Base-by-base conservation (phyloP, 1,284 basidiomycete genomes). In the Agaricales sp. region DNA sequence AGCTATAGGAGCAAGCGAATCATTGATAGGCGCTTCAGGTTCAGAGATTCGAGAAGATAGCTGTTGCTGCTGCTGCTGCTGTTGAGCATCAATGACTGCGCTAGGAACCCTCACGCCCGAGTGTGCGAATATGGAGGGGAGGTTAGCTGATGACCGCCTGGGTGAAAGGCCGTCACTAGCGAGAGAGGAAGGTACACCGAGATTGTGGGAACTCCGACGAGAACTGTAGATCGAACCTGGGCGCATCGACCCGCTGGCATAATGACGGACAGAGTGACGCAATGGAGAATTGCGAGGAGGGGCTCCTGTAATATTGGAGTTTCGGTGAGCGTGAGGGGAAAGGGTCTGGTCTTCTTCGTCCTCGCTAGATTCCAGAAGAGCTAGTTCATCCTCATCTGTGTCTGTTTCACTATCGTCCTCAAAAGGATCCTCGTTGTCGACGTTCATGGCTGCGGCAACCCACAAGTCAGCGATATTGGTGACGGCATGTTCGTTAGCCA, bases 381-480 rank as follows among this genome's bases (percentile, higher is more conserved):
- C 11, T 16, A 52, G 56, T 45, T 57, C 57, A 41, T 59, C 58
- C 19, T 58, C 62, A 3, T 69, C 68, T 35, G 67, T 66, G 19
- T 63, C 70, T 47, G 61, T 58, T 43, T 78, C 75, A 13, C 65
- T 65, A 51, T 81, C 78, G 38, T 72, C 71, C 57, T 80, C 79
- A 54, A 85, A 84, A 2, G 79, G 77, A 53, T 87, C 79, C 54
- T 89, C 86, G 57, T 88, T 87, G 57, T 93, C 92, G 6, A 82
- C 87, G 52, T 90, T 91, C 69, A 92, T 90, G 2, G 92, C 92
- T 19, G 91, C 85, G 8, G 92, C 91, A 51, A 95, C 87, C 92
- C 92, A 95, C 13, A 95, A 69, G 66, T 94, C 92, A 3, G 89
- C 86, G 55, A 95, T 87, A 54, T 84, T 87, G 46, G 87, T 90